These are phyloP conservation scores for Secale cereale DNA, from an alignment of 176 grass and related monocot species.

Conservation along the genomic window DNA sequence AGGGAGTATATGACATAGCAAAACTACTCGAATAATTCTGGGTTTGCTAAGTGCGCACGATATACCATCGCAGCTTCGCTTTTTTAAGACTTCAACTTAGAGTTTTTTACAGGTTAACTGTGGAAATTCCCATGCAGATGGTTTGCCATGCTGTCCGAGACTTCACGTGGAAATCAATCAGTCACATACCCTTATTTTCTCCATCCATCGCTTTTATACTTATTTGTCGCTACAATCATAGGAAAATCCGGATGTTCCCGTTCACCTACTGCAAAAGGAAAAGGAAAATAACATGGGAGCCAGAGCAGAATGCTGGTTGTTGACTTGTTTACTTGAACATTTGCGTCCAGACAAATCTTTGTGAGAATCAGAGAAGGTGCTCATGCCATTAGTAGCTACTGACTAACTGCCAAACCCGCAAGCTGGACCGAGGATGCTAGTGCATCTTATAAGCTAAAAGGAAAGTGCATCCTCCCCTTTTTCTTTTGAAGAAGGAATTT, in stretches of 20 bases:
- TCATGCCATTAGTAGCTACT: background rate
- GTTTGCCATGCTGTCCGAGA: background rate
- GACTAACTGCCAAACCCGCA: constrained; percentile 12
- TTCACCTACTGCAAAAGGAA: background rate
- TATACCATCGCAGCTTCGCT: too few species aligned
- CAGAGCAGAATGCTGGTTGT: constrained; percentile 22
- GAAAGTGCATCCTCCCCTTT: background rate
- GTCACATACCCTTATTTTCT: background rate
- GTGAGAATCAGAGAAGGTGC: background rate
- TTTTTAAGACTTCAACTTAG: background rate
- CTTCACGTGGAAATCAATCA: constrained; percentile 20
- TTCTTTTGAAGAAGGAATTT: background rate
- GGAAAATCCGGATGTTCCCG: background rate
- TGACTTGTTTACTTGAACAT: constrained; percentile 15
- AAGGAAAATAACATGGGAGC: background rate
- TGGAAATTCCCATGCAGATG: background rate
- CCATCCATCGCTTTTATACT: background rate
- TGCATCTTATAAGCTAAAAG: background rate
- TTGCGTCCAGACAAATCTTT: background rate
- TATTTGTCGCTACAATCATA: background rate
- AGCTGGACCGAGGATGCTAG: background rate
- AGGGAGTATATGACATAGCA: too few species aligned
- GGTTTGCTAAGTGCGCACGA: too few species aligned
- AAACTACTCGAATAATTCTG: too few species aligned
- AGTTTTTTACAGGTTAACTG: background rate